Conservation (phyloP, 768 basidiomycete species). For the Symmetrospora coprosmae region DNA sequence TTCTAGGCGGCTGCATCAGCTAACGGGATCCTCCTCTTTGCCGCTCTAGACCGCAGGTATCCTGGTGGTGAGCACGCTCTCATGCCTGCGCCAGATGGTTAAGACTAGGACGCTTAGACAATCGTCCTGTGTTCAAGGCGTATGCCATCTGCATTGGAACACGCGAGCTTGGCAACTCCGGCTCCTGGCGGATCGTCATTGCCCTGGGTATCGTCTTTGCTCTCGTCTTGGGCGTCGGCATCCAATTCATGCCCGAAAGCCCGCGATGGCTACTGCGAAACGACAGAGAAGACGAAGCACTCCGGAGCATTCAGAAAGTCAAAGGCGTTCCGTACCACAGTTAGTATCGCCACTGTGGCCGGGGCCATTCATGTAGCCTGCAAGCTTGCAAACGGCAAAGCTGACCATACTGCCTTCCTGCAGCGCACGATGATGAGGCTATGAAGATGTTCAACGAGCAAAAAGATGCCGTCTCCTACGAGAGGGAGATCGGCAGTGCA, state of each 20-base stretch:
- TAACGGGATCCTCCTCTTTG: slow-evolving; percentile 17
- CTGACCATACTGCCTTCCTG: not conserved
- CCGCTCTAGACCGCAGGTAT: slow-evolving; percentile 57
- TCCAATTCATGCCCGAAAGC: slow-evolving; percentile 54
- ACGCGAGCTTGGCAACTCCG: slow-evolving; percentile 40
- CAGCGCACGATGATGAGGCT: slow-evolving; percentile 29
- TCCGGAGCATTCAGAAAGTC: slow-evolving; percentile 37
- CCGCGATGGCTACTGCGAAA: slow-evolving; percentile 50
- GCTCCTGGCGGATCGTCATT: slow-evolving; percentile 53
- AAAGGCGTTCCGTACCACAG: slow-evolving; percentile 19
- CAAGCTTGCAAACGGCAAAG: not conserved
- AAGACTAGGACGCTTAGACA: not conserved
- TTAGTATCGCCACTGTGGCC: not conserved
- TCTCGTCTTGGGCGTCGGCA: slow-evolving; percentile 49
- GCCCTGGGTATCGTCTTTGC: slow-evolving; percentile 52
- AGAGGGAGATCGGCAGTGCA: slow-evolving; percentile 39
- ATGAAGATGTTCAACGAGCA: slow-evolving; percentile 44
- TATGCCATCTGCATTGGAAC: slow-evolving; percentile 61
- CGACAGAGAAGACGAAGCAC: slow-evolving; percentile 44
- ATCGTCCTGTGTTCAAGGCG: too few species aligned
- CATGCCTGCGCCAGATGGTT: not conserved
- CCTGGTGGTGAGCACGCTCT: slow-evolving; percentile 40
- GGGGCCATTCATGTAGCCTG: not conserved
- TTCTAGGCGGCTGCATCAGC: not conserved
- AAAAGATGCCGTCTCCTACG: slow-evolving; percentile 43